Base-by-base conservation (phyloP, 164 flowering plant species). In the Vitis cinerea region DNA sequence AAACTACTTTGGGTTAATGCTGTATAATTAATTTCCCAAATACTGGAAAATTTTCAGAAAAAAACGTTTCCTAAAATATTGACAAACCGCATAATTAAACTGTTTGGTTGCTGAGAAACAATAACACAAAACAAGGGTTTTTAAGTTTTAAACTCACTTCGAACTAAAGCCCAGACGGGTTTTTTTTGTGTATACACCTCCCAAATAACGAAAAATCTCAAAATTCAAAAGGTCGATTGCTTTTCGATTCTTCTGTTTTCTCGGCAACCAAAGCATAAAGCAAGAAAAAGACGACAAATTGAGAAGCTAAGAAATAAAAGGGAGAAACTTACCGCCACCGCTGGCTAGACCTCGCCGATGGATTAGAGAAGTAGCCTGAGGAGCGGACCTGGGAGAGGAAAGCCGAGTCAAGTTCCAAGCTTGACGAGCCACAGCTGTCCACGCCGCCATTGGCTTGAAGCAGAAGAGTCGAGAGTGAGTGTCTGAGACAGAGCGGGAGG, bases 271-370 rank as follows among this genome's bases (percentile, higher is more conserved):
- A 63, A 23, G 1, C 11, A 10, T 37, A 37, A 0, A 37, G 44
- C 8, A 37, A 6, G 44, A 37, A 6, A 37, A 37, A 37, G 44
- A 37, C 44, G 7, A 37, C 7, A 37, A 37, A 37, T 37, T 27
- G 23, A 47, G 37, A 71, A 19, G 4, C 37, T n/a, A 50, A 8
- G 64, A n/a, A 56, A 30, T 2, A 68, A 50, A 23, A 16, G 16
- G 8, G 44, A 56, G 54, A 47, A 27, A 16, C 68, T 30, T 75
- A 86, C 92, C 90, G 64, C 83, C 85, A 53, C 87, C 87, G 66
- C 85, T 84, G n/a, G 91, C 82, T 44, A 87, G 80, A 64, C 87
- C 88, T 56, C 94, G 94, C 76, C 92, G 89, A n/a, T 81, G 94
- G 58, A 85, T 65, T 8, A 90, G 73, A 55, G 77, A 61, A 52